Evolutionary conservation across 768 basidiomycete genomes (phyloP), one percentile per base, ranked within the genome.

Genomic region (Serendipita sp.): DNA sequence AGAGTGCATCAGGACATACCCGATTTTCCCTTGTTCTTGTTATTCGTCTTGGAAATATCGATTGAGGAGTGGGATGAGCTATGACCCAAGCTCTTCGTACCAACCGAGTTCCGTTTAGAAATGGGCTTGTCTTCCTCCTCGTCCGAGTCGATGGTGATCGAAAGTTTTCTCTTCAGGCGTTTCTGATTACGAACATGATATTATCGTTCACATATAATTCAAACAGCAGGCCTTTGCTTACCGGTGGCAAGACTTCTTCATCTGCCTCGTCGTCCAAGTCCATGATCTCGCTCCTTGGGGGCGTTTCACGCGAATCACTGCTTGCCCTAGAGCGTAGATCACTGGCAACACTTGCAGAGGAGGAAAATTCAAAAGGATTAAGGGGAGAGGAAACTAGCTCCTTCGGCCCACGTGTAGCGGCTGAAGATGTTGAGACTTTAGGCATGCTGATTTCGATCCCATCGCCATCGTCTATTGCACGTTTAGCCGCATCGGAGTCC

Each of bases 11-110:
- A 15, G 44, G 40, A 13, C 46, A 36, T 43, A 43, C 53, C 27
- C 29, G 58, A 29, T 48, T 18, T 27, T 3, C 5, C 27, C 13
- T 65, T 64, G 10, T n/a, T 60, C 33, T 3, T 64, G 10, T 2
- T 65, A 62, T 33, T 65, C 62, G 45, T 44, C n/a, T 37, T n/a
- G 5, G n/a, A 8, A n/a, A 31, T n/a, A 50, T 50, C 48, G 8
- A 50, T 5, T 8, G n/a, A 31, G 48, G 48, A 50, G n/a, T 13
- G 40, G 5, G 40, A 40, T 13, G 40, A 40, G 40, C 40, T 40
- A 13, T 8, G 48, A 50, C n/a, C 48, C n/a, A n/a, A 18, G 48
- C 48, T 6, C 48, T 6, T n/a, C n/a, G 5, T 50, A 8, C 29
- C 29, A n/a, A n/a, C 8, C 8, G 48, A 5, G 48, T 31, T 50